These are phyloP conservation scores for Nematocida minor DNA, from an alignment of 371 early-diverging fungal genomes.

Conservation along the genomic window DNA sequence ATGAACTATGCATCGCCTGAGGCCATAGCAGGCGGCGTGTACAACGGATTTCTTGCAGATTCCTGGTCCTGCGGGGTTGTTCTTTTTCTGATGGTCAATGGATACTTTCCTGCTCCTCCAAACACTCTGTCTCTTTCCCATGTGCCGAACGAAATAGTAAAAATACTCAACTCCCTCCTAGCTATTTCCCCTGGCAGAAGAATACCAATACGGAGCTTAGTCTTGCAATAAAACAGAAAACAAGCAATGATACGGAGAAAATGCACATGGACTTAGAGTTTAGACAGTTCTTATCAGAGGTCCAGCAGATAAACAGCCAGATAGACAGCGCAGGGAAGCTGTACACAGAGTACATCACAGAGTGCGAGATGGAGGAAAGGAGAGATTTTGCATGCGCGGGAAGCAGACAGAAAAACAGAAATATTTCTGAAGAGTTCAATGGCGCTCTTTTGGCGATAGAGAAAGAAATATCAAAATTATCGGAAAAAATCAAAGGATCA, in stretches of 20 bases:
- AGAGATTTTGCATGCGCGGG: not conserved
- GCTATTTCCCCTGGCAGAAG: slow-evolving; percentile 24
- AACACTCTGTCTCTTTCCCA: not conserved
- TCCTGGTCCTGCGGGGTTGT: slow-evolving; percentile 70
- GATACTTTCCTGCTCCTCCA: slow-evolving; percentile 66
- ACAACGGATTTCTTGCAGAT: slow-evolving; percentile 68
- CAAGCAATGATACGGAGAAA: not conserved
- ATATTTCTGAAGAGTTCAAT: not conserved
- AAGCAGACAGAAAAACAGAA: not conserved
- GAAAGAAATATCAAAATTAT: not conserved
- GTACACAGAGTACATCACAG: not conserved
- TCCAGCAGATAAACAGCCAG: not conserved
- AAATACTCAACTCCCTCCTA: not conserved
- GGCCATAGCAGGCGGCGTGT: slow-evolving; percentile 66
- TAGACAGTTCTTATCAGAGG: not conserved
- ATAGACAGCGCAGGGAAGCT: slow-evolving; percentile 10
- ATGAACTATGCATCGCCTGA: slow-evolving; percentile 70
- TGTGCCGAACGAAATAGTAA: not conserved
- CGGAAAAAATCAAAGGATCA: not conserved
- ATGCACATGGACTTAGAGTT: not conserved
- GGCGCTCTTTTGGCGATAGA: not conserved
- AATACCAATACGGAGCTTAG: slow-evolving; percentile 20
- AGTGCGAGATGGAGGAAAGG: not conserved
- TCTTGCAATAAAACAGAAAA: not conserved
- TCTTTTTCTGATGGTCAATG: slow-evolving; percentile 67